Evolutionary conservation across 2,329 filamentous ascomycete species (phyloP).

Genomic region (Fusarium nodosum): DNA sequence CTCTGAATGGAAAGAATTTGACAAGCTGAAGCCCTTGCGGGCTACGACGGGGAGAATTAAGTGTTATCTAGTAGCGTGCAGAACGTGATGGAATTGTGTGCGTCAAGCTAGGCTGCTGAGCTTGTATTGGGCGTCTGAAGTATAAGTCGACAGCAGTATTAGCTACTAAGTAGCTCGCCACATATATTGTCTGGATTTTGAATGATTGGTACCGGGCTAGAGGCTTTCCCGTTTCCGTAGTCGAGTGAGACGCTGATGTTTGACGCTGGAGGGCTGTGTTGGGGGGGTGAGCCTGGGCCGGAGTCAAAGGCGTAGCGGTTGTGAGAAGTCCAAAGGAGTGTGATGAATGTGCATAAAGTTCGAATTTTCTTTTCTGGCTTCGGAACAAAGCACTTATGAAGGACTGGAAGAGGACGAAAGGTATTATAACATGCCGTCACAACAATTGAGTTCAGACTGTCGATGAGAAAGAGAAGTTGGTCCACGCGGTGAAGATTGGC

Average conservation of each 20-base stretch:
- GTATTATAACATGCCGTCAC: conserved; percentile 31
- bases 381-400: conserved; percentile 40
- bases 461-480: conserved; percentile 44
- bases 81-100: conserved; percentile 49
- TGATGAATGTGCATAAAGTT: conserved; percentile 40
- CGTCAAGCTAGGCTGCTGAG: conserved; percentile 41
- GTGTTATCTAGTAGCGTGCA: conserved; percentile 42
- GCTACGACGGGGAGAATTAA: conserved; percentile 58
- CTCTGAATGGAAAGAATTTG: conserved; percentile 72
- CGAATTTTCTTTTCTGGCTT: conserved; percentile 34
- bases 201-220: conserved; percentile 47
- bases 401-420: conserved; percentile 35
- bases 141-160: conserved; percentile 49
- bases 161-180: conserved; percentile 46
- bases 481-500: conserved; percentile 40
- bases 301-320: conserved; percentile 43
- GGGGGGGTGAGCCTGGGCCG: conserved; percentile 41
- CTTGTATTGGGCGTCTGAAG: conserved; percentile 41
- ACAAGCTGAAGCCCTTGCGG: conserved; percentile 66
- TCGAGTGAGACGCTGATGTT: conserved; percentile 46
- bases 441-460: conserved; percentile 20
- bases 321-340: conserved; percentile 46
- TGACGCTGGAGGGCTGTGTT: conserved; percentile 45
- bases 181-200: conserved; percentile 44
- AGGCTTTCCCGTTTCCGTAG: conserved; percentile 50